A percentile compares a stretch with the other conserved stretches of the same genome.
phyloP scores from a whole-genome alignment of 2,329 filamentous ascomycete species.

The Alternaria sp. region DNA sequence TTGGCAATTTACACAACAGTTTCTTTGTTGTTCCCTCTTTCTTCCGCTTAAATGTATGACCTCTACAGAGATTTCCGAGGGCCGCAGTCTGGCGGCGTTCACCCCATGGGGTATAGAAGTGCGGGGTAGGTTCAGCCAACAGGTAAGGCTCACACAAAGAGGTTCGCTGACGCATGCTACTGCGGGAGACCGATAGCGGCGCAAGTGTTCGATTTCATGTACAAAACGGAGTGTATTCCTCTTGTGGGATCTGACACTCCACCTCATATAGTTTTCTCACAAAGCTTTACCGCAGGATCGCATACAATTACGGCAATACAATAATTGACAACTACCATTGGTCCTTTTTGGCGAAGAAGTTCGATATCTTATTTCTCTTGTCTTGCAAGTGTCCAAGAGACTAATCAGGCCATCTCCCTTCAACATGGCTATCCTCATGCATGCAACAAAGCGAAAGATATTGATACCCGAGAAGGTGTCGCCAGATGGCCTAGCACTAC shows the following conservation, averaged over 20 bases:
- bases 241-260: neutral
- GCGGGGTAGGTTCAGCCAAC: constrained; percentile 45
- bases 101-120: constrained; percentile 38
- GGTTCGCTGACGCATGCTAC: constrained; percentile 37
- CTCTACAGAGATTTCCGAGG: neutral
- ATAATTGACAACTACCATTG: neutral
- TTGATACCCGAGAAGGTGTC: constrained; percentile 84
- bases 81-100: neutral
- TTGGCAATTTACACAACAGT: neutral
- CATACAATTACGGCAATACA: neutral
- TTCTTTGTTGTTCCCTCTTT: neutral
- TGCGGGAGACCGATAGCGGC: constrained; percentile 41
- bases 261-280: neutral
- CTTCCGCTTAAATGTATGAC: neutral
- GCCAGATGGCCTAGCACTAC: constrained; percentile 75
- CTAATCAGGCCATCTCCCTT: neutral
- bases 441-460: constrained; percentile 59
- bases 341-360: neutral
- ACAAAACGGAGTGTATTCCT: constrained; percentile 17
- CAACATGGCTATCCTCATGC: constrained; percentile 45
- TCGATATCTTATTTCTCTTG: neutral
- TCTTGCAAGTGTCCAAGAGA: too few relatives aligned
- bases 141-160: constrained; percentile 33
- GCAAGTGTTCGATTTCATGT: constrained; percentile 16
- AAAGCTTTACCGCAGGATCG: neutral